These are phyloP conservation scores for Chlorella sp. DNA, from an alignment of 139 green algal genomes.

Conservation along the genomic window DNA sequence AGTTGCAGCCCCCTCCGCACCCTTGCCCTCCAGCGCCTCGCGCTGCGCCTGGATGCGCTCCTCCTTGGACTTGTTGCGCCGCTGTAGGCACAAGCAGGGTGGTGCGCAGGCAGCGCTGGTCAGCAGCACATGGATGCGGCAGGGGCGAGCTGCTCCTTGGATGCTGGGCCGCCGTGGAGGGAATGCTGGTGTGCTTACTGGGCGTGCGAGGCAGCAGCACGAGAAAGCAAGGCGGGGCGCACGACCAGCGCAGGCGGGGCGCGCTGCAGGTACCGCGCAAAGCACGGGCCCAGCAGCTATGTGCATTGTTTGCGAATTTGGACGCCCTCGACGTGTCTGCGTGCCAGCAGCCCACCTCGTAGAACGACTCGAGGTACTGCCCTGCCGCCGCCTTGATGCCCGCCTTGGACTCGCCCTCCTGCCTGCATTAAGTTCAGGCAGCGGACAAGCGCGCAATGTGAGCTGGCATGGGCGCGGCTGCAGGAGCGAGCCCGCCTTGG, in stretches of 20 bases:
- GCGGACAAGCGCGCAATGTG: too few species aligned
- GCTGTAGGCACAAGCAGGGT: conserved; percentile 13
- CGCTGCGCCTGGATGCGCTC: conserved; percentile 12
- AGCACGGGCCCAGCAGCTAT: too few species aligned
- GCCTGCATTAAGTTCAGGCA: background rate
- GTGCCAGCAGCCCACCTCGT: conserved; percentile 2
- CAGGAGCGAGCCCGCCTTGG: too few species aligned
- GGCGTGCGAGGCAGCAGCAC: background rate
- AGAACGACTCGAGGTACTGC: conserved; percentile 50
- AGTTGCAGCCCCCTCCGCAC: background rate
- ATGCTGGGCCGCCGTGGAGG: background rate
- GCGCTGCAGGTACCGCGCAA: too few species aligned
- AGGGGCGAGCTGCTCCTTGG: too few species aligned
- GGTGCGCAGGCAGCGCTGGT: background rate
- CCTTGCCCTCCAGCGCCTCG: conserved; percentile 37
- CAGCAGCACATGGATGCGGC: background rate
- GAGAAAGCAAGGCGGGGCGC: background rate
- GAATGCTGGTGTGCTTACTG: background rate
- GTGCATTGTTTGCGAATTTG: too few species aligned
- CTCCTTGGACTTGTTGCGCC: conserved; percentile 39
- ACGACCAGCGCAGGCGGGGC: too few species aligned
- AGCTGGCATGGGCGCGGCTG: too few species aligned
- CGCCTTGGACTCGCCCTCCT: conserved; percentile 43
- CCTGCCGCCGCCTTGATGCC: conserved; percentile 30
- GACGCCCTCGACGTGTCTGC: too few species aligned